Conservation (phyloP, 768 basidiomycete genomes). For the Cystofilobasidium bisporidii region DNA sequence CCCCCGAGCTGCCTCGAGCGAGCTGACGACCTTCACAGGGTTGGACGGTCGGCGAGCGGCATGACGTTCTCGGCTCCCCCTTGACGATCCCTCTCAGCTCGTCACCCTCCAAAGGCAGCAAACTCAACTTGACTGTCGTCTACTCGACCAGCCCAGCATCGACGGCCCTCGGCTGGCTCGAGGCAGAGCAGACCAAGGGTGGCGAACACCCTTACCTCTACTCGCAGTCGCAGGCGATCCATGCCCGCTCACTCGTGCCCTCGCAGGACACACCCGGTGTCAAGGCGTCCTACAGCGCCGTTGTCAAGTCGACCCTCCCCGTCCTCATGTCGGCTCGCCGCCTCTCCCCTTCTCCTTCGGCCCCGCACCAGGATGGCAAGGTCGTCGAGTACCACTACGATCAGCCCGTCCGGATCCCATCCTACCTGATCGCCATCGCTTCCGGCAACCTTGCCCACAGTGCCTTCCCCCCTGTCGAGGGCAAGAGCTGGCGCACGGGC, state of each 20-base stretch:
- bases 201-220: constrained; percentile 77
- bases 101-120: constrained; percentile 42
- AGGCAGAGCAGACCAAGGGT: constrained; percentile 78
- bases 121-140: constrained; percentile 46
- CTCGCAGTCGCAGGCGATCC: constrained; percentile 87
- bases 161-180: constrained; percentile 79
- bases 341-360: constrained; percentile 58
- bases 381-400: constrained; percentile 25
- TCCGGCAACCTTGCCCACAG: constrained; percentile 67
- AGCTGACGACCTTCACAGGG: too few species aligned
- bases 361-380: background rate
- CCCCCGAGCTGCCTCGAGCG: too few species aligned
- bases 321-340: constrained; percentile 77
- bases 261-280: constrained; percentile 80
- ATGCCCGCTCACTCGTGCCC: constrained; percentile 68
- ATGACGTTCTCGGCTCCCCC: constrained; percentile 68
- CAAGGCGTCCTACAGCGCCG: constrained; percentile 82
- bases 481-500: constrained; percentile 68
- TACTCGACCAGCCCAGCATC: constrained; percentile 67
- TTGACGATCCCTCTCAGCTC: constrained; percentile 54
- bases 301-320: constrained; percentile 66
- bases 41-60: constrained; percentile 49
- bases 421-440: constrained; percentile 87
- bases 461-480: constrained; percentile 51
- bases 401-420: constrained; percentile 74